Evolutionary conservation across 2,329 filamentous ascomycete genomes (phyloP), one percentile per base, ranked within the genome.

Genomic region (Ophiosphaerella narmari): DNA sequence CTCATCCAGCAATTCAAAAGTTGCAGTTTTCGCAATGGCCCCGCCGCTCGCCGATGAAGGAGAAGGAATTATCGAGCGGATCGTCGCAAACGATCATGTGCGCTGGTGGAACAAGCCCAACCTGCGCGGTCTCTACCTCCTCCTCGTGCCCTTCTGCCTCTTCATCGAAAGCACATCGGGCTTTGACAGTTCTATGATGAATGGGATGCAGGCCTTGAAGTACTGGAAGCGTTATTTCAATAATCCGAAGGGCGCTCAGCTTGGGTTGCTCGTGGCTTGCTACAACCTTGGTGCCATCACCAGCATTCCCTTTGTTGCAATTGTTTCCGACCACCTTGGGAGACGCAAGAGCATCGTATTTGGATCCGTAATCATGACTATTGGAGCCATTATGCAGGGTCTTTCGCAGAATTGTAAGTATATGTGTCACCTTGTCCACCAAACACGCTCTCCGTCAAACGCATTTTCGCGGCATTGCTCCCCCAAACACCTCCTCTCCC

Each of bases 81-180:
- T 72, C 4, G 51, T 70, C 33, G 58, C 54, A 3, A 67, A 70
- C 11, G 77, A 80, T 52, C 68, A 68, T 31, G 73, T 74, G 29
- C 70, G 71, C 48, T 86, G 82, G 81, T 85, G 79, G 72, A 77
- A 75, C 61, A 86, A 86, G 67, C 81, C 79, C 1, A 86, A 86
- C 55, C 71, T 86, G 34, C 76, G 82, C 45, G 64, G 63, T 14
- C 74, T 86, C 33, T 86, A 86, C 60, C 64, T 86, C 6, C 69
- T 82, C 51, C 76, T 86, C 42, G 81, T 86, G 50, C 81, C 82
- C 18, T 82, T 81, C 37, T 84, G 81, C 65, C 82, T 86, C 73
- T 83, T 83, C 39, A 83, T 86, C 49, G 84, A 86, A 70, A 82
- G 83, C 61, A 85, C 82, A 0, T 83, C 81, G 4, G 82, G 82